A percentile compares a stretch with the other conserved stretches of the same genome.
Conservation (phyloP, 345 rosid species). For the Pugionium dolabratum region DNA sequence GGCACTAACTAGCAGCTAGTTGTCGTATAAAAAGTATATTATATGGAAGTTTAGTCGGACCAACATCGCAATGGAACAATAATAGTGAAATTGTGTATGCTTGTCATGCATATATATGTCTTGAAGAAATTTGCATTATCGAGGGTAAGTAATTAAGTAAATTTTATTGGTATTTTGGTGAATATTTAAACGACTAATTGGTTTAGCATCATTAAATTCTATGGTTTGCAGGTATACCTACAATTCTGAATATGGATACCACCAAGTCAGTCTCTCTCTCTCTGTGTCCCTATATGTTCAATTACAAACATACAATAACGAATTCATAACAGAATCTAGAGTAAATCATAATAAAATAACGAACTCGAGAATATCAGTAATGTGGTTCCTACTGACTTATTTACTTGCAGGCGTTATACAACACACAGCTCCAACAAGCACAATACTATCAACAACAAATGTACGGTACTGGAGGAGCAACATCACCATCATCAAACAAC, state of each 20-base stretch:
- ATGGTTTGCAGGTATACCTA: slow-evolving; percentile 64
- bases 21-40: slow-evolving; percentile 21
- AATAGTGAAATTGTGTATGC: too few species aligned
- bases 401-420: slow-evolving; percentile 59
- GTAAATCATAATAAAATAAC: too few species aligned
- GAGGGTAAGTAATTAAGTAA: neutral
- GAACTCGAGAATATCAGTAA: too few species aligned
- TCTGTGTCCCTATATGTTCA: slow-evolving; percentile 10
- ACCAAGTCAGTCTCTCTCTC: slow-evolving; percentile 53
- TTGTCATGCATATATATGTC: too few species aligned
- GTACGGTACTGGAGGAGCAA: slow-evolving; percentile 50
- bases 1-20: slow-evolving; percentile 29
- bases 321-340: too few species aligned
- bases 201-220: slow-evolving; percentile 36
- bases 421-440: slow-evolving; percentile 63
- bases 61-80: slow-evolving; percentile 24
- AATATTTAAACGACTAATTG: slow-evolving; percentile 28
- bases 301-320: too few species aligned
- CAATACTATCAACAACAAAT: slow-evolving; percentile 70
- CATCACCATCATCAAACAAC: slow-evolving; percentile 41
- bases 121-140: slow-evolving; percentile 23
- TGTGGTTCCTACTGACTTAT: too few species aligned
- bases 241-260: slow-evolving; percentile 76
- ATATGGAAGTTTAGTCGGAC: slow-evolving; percentile 16
- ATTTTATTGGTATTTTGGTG: slow-evolving; percentile 18